A percentile compares a stretch with the other conserved stretches of the same genome.
Conservation (phyloP, 2,329 filamentous ascomycete species). For the Gyromitra esculenta region DNA sequence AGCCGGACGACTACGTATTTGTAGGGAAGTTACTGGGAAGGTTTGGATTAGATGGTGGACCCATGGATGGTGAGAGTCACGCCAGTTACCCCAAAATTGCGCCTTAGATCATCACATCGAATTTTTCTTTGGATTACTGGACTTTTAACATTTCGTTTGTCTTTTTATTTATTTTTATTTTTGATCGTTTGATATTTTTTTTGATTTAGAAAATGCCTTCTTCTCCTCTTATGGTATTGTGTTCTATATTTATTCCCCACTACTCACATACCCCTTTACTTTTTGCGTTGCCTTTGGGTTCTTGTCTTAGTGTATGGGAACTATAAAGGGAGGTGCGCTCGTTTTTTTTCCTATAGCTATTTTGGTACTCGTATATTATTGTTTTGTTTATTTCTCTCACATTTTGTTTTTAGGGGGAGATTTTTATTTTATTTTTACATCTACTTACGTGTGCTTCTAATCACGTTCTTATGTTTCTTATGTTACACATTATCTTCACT, state of each 20-base stretch:
- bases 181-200: slow-evolving; percentile 34
- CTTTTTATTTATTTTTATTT: background rate
- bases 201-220: slow-evolving; percentile 43
- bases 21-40: slow-evolving; percentile 54
- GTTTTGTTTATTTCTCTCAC: slow-evolving; percentile 10
- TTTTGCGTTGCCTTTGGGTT: slow-evolving; percentile 31
- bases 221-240: slow-evolving; percentile 57
- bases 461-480: slow-evolving; percentile 44
- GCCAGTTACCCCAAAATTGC: slow-evolving; percentile 38
- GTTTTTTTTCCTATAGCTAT: background rate
- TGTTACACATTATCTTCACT: slow-evolving; percentile 13
- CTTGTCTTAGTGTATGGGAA: slow-evolving; percentile 25
- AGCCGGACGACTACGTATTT: slow-evolving; percentile 64
- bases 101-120: slow-evolving; percentile 6
- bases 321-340: slow-evolving; percentile 12
- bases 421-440: slow-evolving; percentile 13
- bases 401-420: slow-evolving; percentile 21
- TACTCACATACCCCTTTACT: slow-evolving; percentile 35
- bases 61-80: slow-evolving; percentile 11
- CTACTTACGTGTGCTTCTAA: slow-evolving; percentile 38
- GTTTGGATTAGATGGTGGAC: slow-evolving; percentile 49
- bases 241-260: slow-evolving; percentile 58
- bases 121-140: background rate
- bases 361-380: slow-evolving; percentile 20
- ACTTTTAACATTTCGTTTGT: slow-evolving; percentile 10